Base-by-base conservation (phyloP, 345 rosid genomes). In the Gossypium raimondii region DNA sequence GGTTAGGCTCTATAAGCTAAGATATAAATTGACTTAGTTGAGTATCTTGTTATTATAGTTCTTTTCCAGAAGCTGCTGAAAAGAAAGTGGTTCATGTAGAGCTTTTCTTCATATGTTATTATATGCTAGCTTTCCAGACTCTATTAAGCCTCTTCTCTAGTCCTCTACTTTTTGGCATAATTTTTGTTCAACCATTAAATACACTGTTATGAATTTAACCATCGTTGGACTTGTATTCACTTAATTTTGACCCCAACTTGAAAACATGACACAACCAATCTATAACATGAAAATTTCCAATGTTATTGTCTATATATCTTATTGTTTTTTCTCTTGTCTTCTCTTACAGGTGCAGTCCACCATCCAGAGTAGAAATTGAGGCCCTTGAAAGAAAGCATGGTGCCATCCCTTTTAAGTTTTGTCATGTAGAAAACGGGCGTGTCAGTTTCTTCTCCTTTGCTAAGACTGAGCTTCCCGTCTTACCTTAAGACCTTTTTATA, bases 341-440 rank as follows among this genome's bases (percentile, higher is more conserved):
- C 45, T 60, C 67, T 80, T 74, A 64, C 76, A 91, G 98, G 73
- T 80, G 84, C 65, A 73, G 61, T 76, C 93, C 95, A 77, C 91
- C 92, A 62, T 81, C 84, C 59, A 83, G 57, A 71, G 81, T 80
- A 18, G 90, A 87, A 68, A 65, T 89, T 24, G 86, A 86, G 76
- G 82, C 47, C 45, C 77, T 94, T 59, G 91, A 87, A 72, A 83
- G 82, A 75, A 81, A 79, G 55, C 70, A 84, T 56, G 80, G 86
- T 9, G 70, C 73, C 17, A 77, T 80, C 58, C 89, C 91, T 7
- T 76, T 90, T 75, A 89, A 75, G 82, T 81, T 90, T 24, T 90
- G 93, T 78, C 90, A 87, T 45, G 79, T 88, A 45, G 88, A 90
- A 52, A 80, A 86, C 9, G 94, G 96, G 3, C 89, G 89, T 43